Base-by-base conservation (phyloP, 2,329 filamentous ascomycete species). In the Aspergillus brasiliensis region DNA sequence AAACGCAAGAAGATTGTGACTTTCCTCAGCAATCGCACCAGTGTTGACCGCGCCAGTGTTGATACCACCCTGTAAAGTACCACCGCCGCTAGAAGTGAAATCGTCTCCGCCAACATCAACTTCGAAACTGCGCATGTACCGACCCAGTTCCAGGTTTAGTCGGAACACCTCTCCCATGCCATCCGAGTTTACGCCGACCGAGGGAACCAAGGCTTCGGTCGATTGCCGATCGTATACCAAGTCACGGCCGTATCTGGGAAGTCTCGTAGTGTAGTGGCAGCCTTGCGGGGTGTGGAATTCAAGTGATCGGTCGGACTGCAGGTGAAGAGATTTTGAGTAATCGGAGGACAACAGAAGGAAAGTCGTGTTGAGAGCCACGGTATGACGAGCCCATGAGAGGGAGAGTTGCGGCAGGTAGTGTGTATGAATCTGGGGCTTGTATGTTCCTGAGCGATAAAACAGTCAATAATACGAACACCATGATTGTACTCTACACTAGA, bases 51-150 rank as follows among this genome's bases (percentile, higher is more conserved):
- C 89, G 13, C 93, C 92, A 0, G 91, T 89, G 59, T 89, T 84
- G 49, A 97, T 91, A 51, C 93, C 91, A 60, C 94, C 94, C 73
- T 98, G 94, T 27, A 97, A 77, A 2, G 92, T 88, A 38, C 88
- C 87, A 17, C 87, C 91, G 3, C 88, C 88, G 69, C 82, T 68
- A 19, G 84, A 83, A 11, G 80, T 80, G 61, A 88, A 83, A 60
- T 96, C 91, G 68, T 97, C 92, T 15, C 88, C 87, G 23, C 93
- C 94, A 7, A 97, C 91, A 67, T 97, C 92, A 7, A 98, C 81
- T 71, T 97, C 91, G 69, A 95, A 98, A 27, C 91, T 91, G 67
- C 91, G 92, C 90, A 99, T 95, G 75, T 96, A 99, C 55, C 94
- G 86, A 51, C 95, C 95, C 31, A 92, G 81, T 73, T 99, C 95